Conservation (phyloP, 2,329 filamentous ascomycete species). For the Cordyceps farinosa region DNA sequence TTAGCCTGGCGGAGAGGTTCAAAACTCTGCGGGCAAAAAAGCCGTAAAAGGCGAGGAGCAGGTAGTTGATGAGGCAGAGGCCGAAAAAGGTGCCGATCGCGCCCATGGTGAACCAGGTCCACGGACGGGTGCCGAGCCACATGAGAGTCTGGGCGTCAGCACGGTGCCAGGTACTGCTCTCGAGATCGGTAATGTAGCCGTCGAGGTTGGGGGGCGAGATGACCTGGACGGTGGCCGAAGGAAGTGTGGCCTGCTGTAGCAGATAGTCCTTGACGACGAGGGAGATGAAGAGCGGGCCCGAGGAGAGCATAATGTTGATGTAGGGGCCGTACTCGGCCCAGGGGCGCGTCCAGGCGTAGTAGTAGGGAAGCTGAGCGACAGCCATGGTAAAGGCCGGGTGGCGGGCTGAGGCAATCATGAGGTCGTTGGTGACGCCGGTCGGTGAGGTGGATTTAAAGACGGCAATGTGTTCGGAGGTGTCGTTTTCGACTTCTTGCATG, state of each 20-base stretch:
- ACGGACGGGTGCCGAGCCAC: slow-evolving; percentile 41
- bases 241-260: slow-evolving; percentile 40
- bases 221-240: slow-evolving; percentile 27
- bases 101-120: slow-evolving; percentile 32
- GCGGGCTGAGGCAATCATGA: slow-evolving; percentile 68
- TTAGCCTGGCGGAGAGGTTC: slow-evolving; percentile 9
- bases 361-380: slow-evolving; percentile 59
- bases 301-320: slow-evolving; percentile 76
- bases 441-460: slow-evolving; percentile 54
- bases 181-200: slow-evolving; percentile 35
- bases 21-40: slow-evolving; percentile 4
- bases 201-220: slow-evolving; percentile 25
- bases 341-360: slow-evolving; percentile 56
- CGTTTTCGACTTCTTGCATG: slow-evolving; percentile 27
- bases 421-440: slow-evolving; percentile 78
- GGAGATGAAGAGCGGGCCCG: slow-evolving; percentile 71
- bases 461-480: slow-evolving; percentile 23
- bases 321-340: slow-evolving; percentile 63
- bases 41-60: slow-evolving; percentile 26
- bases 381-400: slow-evolving; percentile 72
- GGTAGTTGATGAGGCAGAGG: slow-evolving; percentile 22
- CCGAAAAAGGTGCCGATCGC: slow-evolving; percentile 25
- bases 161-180: slow-evolving; percentile 44
- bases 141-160: slow-evolving; percentile 45
- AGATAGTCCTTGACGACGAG: slow-evolving; percentile 74